Base-by-base conservation (phyloP, 768 basidiomycete genomes). In the Leccinum subgranulosum region DNA sequence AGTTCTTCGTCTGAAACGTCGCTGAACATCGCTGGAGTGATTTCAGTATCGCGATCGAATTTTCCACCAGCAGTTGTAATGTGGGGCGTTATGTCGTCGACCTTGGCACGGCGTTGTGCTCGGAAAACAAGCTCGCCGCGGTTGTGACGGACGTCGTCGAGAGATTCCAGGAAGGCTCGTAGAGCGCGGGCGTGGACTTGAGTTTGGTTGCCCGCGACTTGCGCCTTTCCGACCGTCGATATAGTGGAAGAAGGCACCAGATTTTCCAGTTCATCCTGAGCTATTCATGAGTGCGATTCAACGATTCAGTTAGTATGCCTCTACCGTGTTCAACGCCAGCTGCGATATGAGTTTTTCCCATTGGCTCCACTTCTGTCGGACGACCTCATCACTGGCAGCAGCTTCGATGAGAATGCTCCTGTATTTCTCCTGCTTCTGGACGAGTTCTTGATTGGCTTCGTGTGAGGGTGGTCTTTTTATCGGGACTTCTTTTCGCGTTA, bases 11-110 rank as follows among this genome's bases (percentile, higher is more conserved):
- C 87, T 28, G 88, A 82, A 12, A 91, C 76, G 54, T 90, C 88
- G 66, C 94, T 91, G 68, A 98, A 98, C 86, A 89, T 88, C 23
- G 86, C 88, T 0, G 95, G 85, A 34, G 86, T 84, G 17, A 92
- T 82, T 64, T 92, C 86, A 3, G 77, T 75, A 69, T 88, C 80
- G 25, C 81, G 79, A 52, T 87, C 86, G 47, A 94, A 79, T 3
- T 82, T 81, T 15, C 80, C 76, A 0, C 92, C 85, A 23, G 85
- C 85, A 51, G 77, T 80, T 60, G 90, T 64, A 23, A 98, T 83
- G 2, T 82, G 80, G 6, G 81, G 74, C 12, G 82, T 80, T 49
- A 98, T 86, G 66, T 96, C 88, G 59, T 96, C 94, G 0, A 77
- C 76, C 7, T 81, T 80, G 0, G 83, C 80, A 7, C 87, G 75